Percentiles rank a stretch among this genome's conserved stretches.
These are phyloP conservation scores for Saccharomyces hybrid DNA, from an alignment of 1,139 yeast species.

Conservation along the genomic window DNA sequence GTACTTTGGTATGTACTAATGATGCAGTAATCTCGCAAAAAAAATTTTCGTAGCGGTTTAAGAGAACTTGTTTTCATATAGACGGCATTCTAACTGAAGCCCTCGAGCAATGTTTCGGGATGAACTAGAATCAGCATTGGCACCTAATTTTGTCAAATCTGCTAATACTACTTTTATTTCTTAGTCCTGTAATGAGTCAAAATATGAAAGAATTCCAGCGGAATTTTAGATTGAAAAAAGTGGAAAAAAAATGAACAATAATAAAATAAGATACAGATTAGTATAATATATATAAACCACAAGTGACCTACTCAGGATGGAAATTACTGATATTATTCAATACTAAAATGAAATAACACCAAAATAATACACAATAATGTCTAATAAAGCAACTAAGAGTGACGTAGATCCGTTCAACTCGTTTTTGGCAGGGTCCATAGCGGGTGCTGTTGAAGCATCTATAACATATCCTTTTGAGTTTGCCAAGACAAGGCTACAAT, in stretches of 20 bases:
- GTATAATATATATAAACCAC: not conserved
- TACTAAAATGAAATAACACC: not conserved
- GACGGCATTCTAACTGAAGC: too few relatives aligned
- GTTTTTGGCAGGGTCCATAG: constrained; percentile 87
- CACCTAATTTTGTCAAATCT: not conserved
- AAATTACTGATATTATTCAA: too few relatives aligned
- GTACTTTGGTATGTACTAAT: too few relatives aligned
- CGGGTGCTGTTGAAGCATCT: constrained; percentile 89
- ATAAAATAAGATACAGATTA: not conserved
- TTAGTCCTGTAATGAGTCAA: not conserved
- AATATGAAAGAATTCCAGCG: not conserved
- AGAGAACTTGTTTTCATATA: too few relatives aligned
- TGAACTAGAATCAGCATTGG: not conserved
- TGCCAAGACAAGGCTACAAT: constrained; percentile 88
- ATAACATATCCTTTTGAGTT: constrained; percentile 94
- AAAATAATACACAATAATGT: not conserved
- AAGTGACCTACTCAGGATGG: not conserved
- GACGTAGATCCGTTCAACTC: constrained; percentile 57
- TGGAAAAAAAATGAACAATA: not conserved
- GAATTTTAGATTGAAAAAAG: not conserved
- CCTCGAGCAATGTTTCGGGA: too few relatives aligned
- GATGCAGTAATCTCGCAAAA: too few relatives aligned
- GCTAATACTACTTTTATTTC: not conserved
- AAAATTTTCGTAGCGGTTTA: too few relatives aligned
- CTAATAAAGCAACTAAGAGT: constrained; percentile 3